Base-by-base conservation (phyloP, 129 eudicot species). In the Lonicera japonica region DNA sequence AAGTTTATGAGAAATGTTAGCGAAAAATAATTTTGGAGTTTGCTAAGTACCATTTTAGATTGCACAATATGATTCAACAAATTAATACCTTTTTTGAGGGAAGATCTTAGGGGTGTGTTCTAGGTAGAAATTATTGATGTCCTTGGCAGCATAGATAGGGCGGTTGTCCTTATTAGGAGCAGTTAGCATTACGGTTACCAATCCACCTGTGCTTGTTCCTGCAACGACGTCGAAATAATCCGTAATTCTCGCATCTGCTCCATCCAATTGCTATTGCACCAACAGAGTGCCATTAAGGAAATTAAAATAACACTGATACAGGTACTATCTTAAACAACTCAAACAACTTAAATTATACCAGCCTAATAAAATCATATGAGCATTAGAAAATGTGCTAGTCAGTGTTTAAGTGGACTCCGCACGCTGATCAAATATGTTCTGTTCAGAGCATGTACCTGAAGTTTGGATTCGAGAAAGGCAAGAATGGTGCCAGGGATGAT, bases 141-240 rank as follows among this genome's bases (percentile, higher is more conserved):
- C 86, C 58, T 67, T 77, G 16, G 96, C 96, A 53, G 89, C 59
- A 39, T 41, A 84, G 4, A 85, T 16, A 11, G 94, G 85, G 21
- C 83, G 89, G 57, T 85, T 85, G 24, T 76, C 61, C 8, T 65
- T 67, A 25, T 72, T 69, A 40, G 96, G 96, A 58, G 96, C 85
- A 0, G 96, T 39, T 25, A 88, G 77, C 96, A 88, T 85, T n/a
- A 85, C 66, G 20, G 96, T 70, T 54, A 88, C 61, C 43, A 84
- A 60, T 1, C 94, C 94, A 4, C 96, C 87, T 0, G 96, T 88
- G 83, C 96, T 88, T 8, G 96, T 88, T 47, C 94, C 90, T 1
- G 94, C 84, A 24, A 88, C 67, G 1, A 88, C 89, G 65, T 85
- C 96, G 18, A 88, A 88, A 67, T 88, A 88, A 70, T 88, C 85